A percentile compares a stretch with the other conserved stretches of the same genome.
Evolutionary conservation across 495 filamentous ascomycete species (phyloP).

Genomic region (Lasiosphaeria miniovina): DNA sequence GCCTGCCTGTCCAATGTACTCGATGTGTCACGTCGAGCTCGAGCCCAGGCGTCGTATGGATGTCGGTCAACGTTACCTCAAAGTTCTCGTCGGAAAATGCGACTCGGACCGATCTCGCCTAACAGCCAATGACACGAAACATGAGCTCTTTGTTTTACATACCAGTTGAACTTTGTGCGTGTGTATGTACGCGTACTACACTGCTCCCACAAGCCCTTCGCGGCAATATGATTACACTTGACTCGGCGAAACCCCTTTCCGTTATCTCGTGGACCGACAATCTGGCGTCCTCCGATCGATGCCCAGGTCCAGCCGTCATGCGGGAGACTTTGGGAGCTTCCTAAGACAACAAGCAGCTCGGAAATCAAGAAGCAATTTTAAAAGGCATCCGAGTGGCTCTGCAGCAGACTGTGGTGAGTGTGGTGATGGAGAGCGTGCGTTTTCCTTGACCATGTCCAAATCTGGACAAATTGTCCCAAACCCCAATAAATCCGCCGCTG

Average conservation of each 20-base stretch:
- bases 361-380: not conserved
- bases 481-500: not conserved
- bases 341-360: not conserved
- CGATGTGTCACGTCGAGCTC: too few species aligned
- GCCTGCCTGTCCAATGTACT: too few species aligned
- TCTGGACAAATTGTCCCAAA: slow-evolving; percentile 6
- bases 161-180: too few species aligned
- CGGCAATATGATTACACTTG: not conserved
- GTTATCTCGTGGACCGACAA: not conserved
- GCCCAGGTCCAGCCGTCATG: not conserved
- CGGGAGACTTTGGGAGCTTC: not conserved
- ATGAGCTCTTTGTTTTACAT: too few species aligned
- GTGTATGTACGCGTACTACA: too few species aligned
- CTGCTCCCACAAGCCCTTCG: too few species aligned
- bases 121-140: too few species aligned
- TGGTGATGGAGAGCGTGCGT: too few species aligned
- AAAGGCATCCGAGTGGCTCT: not conserved
- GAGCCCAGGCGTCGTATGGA: too few species aligned
- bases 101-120: too few species aligned
- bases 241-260: not conserved
- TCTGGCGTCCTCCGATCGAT: not conserved
- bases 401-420: not conserved
- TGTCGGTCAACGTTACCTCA: too few species aligned
- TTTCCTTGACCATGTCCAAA: slow-evolving; percentile 1
- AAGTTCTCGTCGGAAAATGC: too few species aligned